Evolutionary conservation across 352 stramenopile species (phyloP).

Genomic region (Phytophthora parvispora): DNA sequence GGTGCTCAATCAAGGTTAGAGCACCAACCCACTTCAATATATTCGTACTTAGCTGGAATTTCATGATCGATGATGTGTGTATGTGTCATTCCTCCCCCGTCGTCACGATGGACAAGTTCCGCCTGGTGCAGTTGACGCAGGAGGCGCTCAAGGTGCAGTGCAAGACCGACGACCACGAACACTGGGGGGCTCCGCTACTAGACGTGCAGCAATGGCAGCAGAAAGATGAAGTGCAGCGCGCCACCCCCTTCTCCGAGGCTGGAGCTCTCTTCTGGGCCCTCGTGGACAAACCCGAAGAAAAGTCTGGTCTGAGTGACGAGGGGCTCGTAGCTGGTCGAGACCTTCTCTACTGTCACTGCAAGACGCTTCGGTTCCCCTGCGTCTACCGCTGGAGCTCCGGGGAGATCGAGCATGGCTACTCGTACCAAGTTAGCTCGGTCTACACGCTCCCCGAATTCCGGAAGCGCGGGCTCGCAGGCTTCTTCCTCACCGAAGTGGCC

Average conservation of each 20-base stretch:
- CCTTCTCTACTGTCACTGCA: slow-evolving; percentile 57
- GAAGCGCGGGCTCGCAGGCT: slow-evolving; percentile 48
- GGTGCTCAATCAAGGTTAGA: too few relatives aligned
- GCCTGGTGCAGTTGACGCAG: slow-evolving; percentile 57
- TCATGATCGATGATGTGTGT: not conserved
- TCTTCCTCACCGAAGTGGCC: slow-evolving; percentile 50
- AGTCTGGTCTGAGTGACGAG: slow-evolving; percentile 24
- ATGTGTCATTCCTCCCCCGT: not conserved
- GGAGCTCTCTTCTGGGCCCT: slow-evolving; percentile 70
- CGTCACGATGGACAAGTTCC: slow-evolving; percentile 36
- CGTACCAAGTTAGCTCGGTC: slow-evolving; percentile 65
- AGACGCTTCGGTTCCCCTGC: slow-evolving; percentile 62
- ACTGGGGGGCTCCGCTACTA: slow-evolving; percentile 51
- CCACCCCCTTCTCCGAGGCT: slow-evolving; percentile 47
- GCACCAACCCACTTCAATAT: not conserved
- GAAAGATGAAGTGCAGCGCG: slow-evolving; percentile 55
- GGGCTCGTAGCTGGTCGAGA: slow-evolving; percentile 26
- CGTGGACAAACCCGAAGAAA: slow-evolving; percentile 37
- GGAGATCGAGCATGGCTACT: slow-evolving; percentile 46
- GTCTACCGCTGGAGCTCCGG: slow-evolving; percentile 37
- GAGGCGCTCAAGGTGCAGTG: slow-evolving; percentile 69
- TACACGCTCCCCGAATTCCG: slow-evolving; percentile 61
- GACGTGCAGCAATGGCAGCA: slow-evolving; percentile 52
- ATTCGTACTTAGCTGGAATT: slow-evolving; percentile 8
- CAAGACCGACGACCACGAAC: slow-evolving; percentile 62